phyloP scores from a whole-genome alignment of 331 rosid genomes.

The Quercus phellos region DNA sequence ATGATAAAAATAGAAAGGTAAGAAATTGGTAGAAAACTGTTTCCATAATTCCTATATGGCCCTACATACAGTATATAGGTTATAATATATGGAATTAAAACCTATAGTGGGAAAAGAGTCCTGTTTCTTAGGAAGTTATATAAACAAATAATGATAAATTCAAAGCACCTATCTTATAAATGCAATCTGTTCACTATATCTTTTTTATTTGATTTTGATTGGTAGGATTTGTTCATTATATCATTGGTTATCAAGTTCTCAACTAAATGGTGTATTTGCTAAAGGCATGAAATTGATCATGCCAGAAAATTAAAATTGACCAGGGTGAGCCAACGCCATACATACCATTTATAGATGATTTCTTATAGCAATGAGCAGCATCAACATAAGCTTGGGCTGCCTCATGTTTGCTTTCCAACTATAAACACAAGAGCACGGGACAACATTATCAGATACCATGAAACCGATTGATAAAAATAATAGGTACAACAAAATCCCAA shows the following conservation, averaged over 20 bases:
- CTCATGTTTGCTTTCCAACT: constrained; percentile 94
- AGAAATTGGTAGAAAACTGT: neutral
- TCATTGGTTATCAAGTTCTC: neutral
- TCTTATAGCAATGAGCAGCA: constrained; percentile 92
- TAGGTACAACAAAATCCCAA: neutral
- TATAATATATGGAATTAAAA: neutral
- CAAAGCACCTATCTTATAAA: neutral
- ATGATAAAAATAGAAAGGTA: neutral
- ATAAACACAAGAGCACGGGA: constrained; percentile 17
- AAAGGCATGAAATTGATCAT: neutral
- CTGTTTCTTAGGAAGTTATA: neutral
- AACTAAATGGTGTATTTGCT: neutral
- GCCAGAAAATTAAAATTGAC: neutral
- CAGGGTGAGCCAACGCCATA: neutral
- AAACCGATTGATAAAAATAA: neutral
- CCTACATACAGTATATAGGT: neutral
- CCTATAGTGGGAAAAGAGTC: neutral
- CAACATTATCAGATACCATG: neutral
- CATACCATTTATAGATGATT: constrained; percentile 62
- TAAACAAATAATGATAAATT: neutral
- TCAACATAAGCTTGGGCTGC: constrained; percentile 89
- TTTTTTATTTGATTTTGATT: neutral
- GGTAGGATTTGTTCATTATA: neutral
- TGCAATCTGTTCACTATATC: neutral
- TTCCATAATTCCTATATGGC: neutral